Evolutionary conservation across 352 stramenopile genomes (phyloP).

Genomic region (Globisporangium cystogenes): DNA sequence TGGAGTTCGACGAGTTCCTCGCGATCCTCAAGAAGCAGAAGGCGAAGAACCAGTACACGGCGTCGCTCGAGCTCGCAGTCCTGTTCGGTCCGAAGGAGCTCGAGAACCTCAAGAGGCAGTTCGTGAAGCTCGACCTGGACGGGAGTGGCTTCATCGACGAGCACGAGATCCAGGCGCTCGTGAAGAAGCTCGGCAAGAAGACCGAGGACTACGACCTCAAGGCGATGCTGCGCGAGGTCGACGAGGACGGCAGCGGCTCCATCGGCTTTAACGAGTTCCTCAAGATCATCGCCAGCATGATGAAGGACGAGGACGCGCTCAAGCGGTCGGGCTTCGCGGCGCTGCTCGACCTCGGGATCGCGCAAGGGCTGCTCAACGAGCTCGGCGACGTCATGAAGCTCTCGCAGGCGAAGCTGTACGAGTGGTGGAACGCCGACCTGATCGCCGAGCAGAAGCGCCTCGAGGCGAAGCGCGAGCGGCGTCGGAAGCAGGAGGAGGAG

Average conservation of each 20-base stretch:
- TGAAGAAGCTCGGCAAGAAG: slow-evolving; percentile 52
- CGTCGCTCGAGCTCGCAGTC: slow-evolving; percentile 54
- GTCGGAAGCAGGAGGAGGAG: slow-evolving; percentile 40
- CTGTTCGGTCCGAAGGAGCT: slow-evolving; percentile 62
- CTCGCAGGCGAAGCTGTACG: slow-evolving; percentile 41
- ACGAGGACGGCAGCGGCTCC: slow-evolving; percentile 52
- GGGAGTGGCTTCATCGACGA: slow-evolving; percentile 66
- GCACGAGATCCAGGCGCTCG: slow-evolving; percentile 46
- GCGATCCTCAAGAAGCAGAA: slow-evolving; percentile 52
- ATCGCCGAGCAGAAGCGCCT: slow-evolving; percentile 68
- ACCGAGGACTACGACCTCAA: slow-evolving; percentile 40
- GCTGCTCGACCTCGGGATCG: slow-evolving; percentile 52
- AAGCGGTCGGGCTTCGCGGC: slow-evolving; percentile 38
- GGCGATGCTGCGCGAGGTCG: slow-evolving; percentile 59
- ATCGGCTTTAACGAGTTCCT: slow-evolving; percentile 76
- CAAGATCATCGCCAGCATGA: slow-evolving; percentile 58
- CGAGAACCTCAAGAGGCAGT: slow-evolving; percentile 61
- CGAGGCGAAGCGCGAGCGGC: slow-evolving; percentile 43
- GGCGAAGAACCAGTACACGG: slow-evolving; percentile 54
- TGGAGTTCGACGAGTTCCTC: slow-evolving; percentile 71
- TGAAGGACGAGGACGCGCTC: slow-evolving; percentile 23
- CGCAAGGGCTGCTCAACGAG: slow-evolving; percentile 54
- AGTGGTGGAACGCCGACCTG: slow-evolving; percentile 63
- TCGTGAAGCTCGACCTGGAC: slow-evolving; percentile 62
- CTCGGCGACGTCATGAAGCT: slow-evolving; percentile 52